Evolutionary conservation across 225 moss, liverwort and hornwort genomes (phyloP), one percentile per base, ranked within the genome.

Genomic region (Physcomitrellopsis africana): DNA sequence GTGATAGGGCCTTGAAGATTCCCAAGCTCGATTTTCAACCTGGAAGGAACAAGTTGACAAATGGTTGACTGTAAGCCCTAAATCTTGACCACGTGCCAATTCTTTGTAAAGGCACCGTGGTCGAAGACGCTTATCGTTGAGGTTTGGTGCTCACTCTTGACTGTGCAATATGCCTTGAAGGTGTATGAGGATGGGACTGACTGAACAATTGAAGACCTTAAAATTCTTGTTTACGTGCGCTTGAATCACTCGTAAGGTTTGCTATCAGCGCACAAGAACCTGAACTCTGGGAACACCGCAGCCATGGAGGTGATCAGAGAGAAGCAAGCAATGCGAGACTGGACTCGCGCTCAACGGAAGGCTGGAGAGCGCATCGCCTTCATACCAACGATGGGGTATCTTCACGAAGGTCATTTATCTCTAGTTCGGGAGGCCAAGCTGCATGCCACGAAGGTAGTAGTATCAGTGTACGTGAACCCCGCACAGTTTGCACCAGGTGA

Each of bases 391-490:
- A 93, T 99, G 99, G 99, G 95, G 5, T 93, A 72, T 42, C 81
- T 99, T 64, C 99, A 99, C 44, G 87, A 86, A 49, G 97, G 97
- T 19, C 97, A 99, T 80, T 83, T 99, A 4, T 87, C 92, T 22
- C 83, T 99, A 27, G 82, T 99, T 23, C 77, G 47, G 23, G 89
- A 92, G 53, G 97, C 94, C 22, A 88, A 92, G 78, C 75, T 60
- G 27, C 86, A 80, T 11, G 90, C 92, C 0, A 85, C 91, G 0
- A 89, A 86, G 72, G 89, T 99, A 66, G 93, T 95, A 23, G 93
- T 99, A 12, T 99, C 93, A 11, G 82, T 99, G 47, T 99, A 99
- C 19, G 89, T 99, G 42, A 99, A 99, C 78, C 93, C 99, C 1
- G 83, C 93, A 2, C 99, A 99, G 72, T 99, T 99, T 48, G 94